A percentile compares a stretch with the other conserved stretches of the same genome.
These are phyloP conservation scores for Phlebiopsis gigantea DNA, from an alignment of 768 basidiomycete species.

Conservation along the genomic window DNA sequence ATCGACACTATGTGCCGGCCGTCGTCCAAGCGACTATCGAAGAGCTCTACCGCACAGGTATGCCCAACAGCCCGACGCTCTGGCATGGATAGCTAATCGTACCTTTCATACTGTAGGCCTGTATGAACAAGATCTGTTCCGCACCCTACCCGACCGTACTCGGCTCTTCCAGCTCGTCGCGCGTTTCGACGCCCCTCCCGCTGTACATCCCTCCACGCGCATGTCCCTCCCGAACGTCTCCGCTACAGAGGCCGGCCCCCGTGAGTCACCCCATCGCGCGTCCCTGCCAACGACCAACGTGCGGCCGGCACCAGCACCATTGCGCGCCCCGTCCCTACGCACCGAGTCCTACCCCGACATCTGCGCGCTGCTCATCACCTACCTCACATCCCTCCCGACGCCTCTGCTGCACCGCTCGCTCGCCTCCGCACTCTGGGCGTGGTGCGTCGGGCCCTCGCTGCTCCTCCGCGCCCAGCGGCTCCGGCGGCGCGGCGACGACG, in stretches of 20 bases:
- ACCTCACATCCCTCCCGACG: constrained; percentile 40
- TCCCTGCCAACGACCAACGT: constrained; percentile 18
- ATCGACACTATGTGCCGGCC: constrained; percentile 32
- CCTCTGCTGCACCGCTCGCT: constrained; percentile 39
- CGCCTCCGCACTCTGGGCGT: constrained; percentile 37
- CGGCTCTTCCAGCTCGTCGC: constrained; percentile 35
- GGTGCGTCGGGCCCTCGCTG: constrained; percentile 37
- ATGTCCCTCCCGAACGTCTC: neutral
- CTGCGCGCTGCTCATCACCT: constrained; percentile 41
- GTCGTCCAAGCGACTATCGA: constrained; percentile 39
- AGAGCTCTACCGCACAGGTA: constrained; percentile 42
- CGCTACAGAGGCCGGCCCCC: constrained; percentile 10
- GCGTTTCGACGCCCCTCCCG: constrained; percentile 27
- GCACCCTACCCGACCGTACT: constrained; percentile 34
- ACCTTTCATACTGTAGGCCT: constrained; percentile 32
- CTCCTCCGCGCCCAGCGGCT: constrained; percentile 15
- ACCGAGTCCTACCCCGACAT: constrained; percentile 37
- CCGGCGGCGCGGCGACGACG: constrained; percentile 1
- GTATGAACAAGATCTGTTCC: constrained; percentile 38
- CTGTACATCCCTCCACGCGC: neutral
- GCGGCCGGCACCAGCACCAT: constrained; percentile 3
- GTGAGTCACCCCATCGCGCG: constrained; percentile 16
- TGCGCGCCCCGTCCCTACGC: constrained; percentile 15
- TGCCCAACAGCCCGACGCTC: neutral
- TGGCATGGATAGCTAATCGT: too few species aligned